Evolutionary conservation across 2,329 filamentous ascomycete genomes (phyloP).

Genomic region (Pyrenophora seminiperda): DNA sequence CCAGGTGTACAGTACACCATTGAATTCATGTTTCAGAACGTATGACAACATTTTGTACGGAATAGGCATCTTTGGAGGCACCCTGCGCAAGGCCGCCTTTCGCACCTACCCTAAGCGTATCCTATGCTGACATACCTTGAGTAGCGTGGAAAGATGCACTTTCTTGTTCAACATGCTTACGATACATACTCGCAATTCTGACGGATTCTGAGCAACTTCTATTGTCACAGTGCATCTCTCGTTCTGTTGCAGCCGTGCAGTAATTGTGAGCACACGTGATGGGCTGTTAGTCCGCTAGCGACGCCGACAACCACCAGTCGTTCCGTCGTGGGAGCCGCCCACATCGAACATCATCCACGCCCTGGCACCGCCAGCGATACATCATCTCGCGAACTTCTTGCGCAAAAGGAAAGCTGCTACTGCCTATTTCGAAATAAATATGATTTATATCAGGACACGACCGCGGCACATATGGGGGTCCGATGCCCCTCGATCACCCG

Average conservation of each 20-base stretch:
- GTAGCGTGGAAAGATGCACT: not conserved
- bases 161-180: not conserved
- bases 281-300: constrained; percentile 16
- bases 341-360: constrained; percentile 17
- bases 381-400: not conserved
- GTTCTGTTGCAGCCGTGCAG: constrained; percentile 7
- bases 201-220: not conserved
- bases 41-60: constrained; percentile 6
- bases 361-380: constrained; percentile 4
- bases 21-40: constrained; percentile 9
- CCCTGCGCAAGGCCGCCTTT: constrained; percentile 6
- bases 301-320: constrained; percentile 16
- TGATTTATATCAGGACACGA: not conserved
- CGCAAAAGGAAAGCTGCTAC: not conserved
- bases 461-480: constrained; percentile 14
- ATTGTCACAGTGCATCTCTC: not conserved
- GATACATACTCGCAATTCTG: not conserved
- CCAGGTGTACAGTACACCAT: constrained; percentile 4
- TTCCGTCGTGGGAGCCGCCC: constrained; percentile 16
- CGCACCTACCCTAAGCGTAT: constrained; percentile 2
- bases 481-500: constrained; percentile 29
- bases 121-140: not conserved
- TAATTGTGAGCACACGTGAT: constrained; percentile 21
- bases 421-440: not conserved
- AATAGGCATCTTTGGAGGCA: constrained; percentile 3